phyloP scores from a whole-genome alignment of 306 rosid genomes.

The Begonia masoniana region DNA sequence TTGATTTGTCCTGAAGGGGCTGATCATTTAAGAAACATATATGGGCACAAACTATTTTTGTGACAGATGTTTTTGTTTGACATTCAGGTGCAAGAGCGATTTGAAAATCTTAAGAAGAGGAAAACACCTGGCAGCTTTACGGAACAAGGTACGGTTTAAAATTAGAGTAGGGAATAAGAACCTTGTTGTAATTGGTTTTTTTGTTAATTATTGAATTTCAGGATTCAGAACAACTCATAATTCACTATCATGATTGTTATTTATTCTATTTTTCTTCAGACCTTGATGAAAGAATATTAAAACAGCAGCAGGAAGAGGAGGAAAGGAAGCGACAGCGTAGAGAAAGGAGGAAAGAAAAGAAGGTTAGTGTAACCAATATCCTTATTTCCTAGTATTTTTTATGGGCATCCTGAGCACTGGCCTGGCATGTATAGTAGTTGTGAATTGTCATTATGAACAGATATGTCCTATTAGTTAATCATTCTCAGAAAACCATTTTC shows the following conservation, averaged over 20 bases:
- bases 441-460: no score
- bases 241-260: background rate
- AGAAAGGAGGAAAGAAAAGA: conserved; percentile 88
- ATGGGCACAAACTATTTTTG: conserved; percentile 13
- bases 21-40: background rate
- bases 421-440: no score
- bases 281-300: conserved; percentile 83
- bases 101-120: conserved; percentile 78
- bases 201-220: conserved; percentile 1
- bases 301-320: conserved; percentile 96
- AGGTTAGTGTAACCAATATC: conserved; percentile 28
- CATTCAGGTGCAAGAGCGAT: conserved; percentile 77
- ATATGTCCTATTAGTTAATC: no score
- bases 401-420: background rate
- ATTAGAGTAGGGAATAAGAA: no score
- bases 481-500: background rate
- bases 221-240: conserved; percentile 1
- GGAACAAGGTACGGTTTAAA: conserved; percentile 61
- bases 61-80: conserved; percentile 4
- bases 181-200: background rate
- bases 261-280: conserved; percentile 23
- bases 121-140: conserved; percentile 67
- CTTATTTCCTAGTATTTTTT: background rate
- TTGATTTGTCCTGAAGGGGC: background rate
- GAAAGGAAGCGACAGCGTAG: conserved; percentile 76